phyloP scores from a whole-genome alignment of 345 rosid species.

The Lepidium didymum region DNA sequence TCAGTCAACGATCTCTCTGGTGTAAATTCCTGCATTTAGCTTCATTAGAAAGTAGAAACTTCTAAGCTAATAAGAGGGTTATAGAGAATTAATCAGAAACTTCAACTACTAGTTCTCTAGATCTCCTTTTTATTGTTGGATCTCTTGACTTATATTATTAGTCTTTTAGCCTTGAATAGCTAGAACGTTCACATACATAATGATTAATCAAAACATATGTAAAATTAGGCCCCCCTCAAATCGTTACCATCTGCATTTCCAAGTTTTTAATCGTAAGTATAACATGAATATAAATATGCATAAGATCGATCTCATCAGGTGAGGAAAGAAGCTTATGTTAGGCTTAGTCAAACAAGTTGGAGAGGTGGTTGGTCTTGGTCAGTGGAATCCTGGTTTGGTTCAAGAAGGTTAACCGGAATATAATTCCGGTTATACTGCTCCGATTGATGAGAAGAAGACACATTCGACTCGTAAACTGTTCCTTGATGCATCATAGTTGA shows the following conservation, averaged over 20 bases:
- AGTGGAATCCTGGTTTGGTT: conserved; percentile 47
- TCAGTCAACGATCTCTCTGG: conserved; percentile 35
- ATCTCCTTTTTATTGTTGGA: neutral
- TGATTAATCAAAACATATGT: neutral
- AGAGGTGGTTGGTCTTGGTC: conserved; percentile 53
- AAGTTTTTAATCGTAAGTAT: neutral
- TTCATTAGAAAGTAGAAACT: conserved; percentile 51
- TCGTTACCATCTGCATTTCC: conserved; percentile 1
- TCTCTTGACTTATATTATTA: neutral
- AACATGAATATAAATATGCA: conserved; percentile 5
- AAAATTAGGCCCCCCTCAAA: conserved; percentile 15
- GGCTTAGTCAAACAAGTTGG: conserved; percentile 50
- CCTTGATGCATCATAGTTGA: conserved; percentile 38
- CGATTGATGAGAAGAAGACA: conserved; percentile 36
- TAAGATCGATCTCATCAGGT: conserved; percentile 5
- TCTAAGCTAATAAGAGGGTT: conserved; percentile 28
- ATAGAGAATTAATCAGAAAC: neutral
- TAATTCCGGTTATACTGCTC: conserved; percentile 52
- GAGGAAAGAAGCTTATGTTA: conserved; percentile 20
- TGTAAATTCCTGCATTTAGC: conserved; percentile 43
- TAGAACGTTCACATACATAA: conserved; percentile 2
- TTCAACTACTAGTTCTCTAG: neutral
- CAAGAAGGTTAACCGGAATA: conserved; percentile 53
- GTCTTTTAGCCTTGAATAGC: neutral
- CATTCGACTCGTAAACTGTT: conserved; percentile 33